Conservation (phyloP, 176 grass and related monocot species). For the Stipa capillata region DNA sequence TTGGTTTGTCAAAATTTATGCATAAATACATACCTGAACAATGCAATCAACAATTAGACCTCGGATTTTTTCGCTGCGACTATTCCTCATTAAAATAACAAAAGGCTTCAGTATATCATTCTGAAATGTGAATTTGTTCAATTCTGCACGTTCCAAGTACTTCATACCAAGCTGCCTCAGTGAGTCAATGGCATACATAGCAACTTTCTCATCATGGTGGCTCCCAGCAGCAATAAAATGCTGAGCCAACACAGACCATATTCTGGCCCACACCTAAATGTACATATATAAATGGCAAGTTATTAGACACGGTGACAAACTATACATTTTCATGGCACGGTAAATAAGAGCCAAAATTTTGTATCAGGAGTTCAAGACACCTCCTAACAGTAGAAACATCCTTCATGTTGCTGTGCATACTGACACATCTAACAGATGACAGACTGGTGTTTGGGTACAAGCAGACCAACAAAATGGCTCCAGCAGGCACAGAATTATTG, state of each 20-base stretch:
- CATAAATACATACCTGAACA: conserved; percentile 62
- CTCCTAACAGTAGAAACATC: background rate
- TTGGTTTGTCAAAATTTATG: background rate
- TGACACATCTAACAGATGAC: background rate
- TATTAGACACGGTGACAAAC: background rate
- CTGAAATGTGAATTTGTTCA: conserved; percentile 99
- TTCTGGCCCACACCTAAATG: conserved; percentile 97
- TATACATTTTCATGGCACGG: background rate
- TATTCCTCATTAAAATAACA: conserved; percentile 99
- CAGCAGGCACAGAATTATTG: background rate
- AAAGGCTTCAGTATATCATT: conserved; percentile 99
- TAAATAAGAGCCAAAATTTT: background rate
- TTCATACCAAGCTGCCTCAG: conserved; percentile 99
- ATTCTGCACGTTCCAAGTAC: conserved; percentile 94
- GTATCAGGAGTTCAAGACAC: background rate
- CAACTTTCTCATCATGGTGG: conserved; percentile 91
- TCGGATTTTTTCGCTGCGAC: conserved; percentile 78
- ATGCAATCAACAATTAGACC: conserved; percentile 98
- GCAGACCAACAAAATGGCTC: background rate
- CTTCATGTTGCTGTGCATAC: background rate
- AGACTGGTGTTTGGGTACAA: background rate
- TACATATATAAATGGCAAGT: conserved; percentile 21
- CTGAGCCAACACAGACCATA: conserved; percentile 90
- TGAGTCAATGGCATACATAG: conserved; percentile 97
- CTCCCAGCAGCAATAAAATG: conserved; percentile 99